Evolutionary conservation across 83 land plant species (phyloP).

Genomic region (Isoetes engelmannii): DNA sequence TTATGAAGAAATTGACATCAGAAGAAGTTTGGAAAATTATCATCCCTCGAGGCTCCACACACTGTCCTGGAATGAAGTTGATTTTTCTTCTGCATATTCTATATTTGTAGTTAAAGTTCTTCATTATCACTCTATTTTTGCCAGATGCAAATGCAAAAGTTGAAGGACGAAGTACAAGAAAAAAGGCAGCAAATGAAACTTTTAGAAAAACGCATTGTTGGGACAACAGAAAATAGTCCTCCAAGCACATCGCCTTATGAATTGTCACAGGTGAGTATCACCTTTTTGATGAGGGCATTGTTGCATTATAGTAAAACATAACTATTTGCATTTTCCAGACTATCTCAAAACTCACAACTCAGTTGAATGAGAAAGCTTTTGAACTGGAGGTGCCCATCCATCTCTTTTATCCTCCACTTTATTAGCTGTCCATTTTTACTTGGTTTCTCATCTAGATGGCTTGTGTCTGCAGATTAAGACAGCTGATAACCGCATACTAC

Average conservation of each 20-base stretch:
- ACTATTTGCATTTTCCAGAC: conserved; percentile 44
- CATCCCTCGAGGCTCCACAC: too few species aligned
- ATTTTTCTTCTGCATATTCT: too few species aligned
- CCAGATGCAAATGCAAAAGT: conserved; percentile 15
- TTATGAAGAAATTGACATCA: too few species aligned
- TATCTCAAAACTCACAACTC: conserved; percentile 50
- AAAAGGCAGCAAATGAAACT: conserved; percentile 68
- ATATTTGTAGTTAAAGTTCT: too few species aligned
- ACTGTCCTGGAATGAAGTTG: too few species aligned
- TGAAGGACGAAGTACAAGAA: conserved; percentile 66
- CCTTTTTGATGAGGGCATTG: neutral
- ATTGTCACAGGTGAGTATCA: conserved; percentile 61
- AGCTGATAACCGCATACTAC: conserved; percentile 90
- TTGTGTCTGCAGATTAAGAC: conserved; percentile 57
- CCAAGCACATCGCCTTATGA: conserved; percentile 35
- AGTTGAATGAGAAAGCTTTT: conserved; percentile 74
- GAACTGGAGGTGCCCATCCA: conserved; percentile 78
- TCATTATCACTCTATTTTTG: too few species aligned
- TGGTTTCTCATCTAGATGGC: neutral
- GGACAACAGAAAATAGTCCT: conserved; percentile 32
- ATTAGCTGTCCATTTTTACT: conserved; percentile 3
- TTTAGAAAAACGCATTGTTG: conserved; percentile 61
- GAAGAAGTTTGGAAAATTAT: too few species aligned
- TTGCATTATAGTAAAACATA: neutral
- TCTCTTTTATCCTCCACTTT: neutral